Evolutionary conservation across 345 rosid genomes (phyloP).

Genomic region (Capsella bursapastoris): DNA sequence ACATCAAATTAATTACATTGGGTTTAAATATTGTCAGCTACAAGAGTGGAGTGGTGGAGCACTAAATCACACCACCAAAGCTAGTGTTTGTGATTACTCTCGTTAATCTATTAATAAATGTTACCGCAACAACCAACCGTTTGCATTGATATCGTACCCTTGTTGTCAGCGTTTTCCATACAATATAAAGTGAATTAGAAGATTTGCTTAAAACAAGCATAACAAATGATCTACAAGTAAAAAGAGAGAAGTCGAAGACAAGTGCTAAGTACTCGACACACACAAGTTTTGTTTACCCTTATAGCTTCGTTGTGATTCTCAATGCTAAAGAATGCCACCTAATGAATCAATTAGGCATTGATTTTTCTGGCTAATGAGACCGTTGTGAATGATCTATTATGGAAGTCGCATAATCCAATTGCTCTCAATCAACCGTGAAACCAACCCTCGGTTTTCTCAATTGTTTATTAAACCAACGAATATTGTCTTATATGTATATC

Average conservation of each 20-base stretch:
- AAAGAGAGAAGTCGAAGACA: not conserved
- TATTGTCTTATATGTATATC: too few species aligned
- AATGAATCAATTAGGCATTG: not conserved
- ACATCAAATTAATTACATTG: not conserved
- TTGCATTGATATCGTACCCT: not conserved
- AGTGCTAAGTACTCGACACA: too few species aligned
- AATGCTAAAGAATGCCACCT: not conserved
- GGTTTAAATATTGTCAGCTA: slow-evolving; percentile 4
- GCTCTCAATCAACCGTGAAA: slow-evolving; percentile 4
- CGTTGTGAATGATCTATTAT: not conserved
- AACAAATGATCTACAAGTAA: too few species aligned
- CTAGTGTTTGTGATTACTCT: not conserved
- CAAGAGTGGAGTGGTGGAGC: slow-evolving; percentile 22
- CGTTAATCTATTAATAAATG: not conserved
- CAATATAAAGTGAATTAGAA: not conserved
- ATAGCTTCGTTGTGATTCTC: not conserved
- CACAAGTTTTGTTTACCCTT: slow-evolving; percentile 14
- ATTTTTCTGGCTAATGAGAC: not conserved
- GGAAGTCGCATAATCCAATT: not conserved
- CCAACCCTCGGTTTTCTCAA: slow-evolving; percentile 9
- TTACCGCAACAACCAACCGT: not conserved
- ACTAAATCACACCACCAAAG: slow-evolving; percentile 26
- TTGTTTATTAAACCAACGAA: not conserved
- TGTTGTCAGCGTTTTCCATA: not conserved
- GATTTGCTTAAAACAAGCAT: not conserved